Evolutionary conservation across 2,329 filamentous ascomycete genomes (phyloP), one percentile per base, ranked within the genome.

Genomic region (Trichoderma sp.): DNA sequence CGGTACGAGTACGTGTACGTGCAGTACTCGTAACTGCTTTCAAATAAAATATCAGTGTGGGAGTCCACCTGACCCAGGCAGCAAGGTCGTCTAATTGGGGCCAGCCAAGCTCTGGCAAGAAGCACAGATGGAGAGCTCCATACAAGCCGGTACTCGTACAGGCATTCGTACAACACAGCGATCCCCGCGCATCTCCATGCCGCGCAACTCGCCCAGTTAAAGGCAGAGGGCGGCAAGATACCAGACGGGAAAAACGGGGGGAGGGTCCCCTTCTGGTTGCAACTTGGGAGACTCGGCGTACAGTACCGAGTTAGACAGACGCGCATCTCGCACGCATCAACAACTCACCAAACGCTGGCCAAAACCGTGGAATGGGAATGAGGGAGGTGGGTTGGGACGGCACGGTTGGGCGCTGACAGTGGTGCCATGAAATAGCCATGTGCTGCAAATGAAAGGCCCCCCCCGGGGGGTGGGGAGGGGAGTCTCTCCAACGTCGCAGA

Each of bases 351-450:
- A 51, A 68, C 65, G 65, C 39, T 68, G 53, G 34, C 24, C 34
- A 6, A 24, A 24, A 24, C 53, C 12, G 57, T 24, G 56, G 15
- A 43, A 43, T 43, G 15, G 39, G 39, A 30, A 68, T 28, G 61
- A 21, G 18, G 53, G 15, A 65, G 53, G 56, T 68, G 65, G 65
- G 53, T 60, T 68, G 65, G 65, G 53, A 68, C 65, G 65, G 65
- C 65, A 68, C 65, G 65, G 65, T 68, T 68, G 65, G 56, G 65
- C 65, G 65, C 65, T 68, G 65, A 68, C 65, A 68, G 26, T 60
- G 53, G 65, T 68, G 36, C 53, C 56, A 60, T 60, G 24, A 11
- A 68, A 60, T 68, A 11, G 65, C 65, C 65, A 68, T 68, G 65
- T 68, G 65, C 65, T 60, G 65, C 39, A 68, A 60, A 68, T 68